Base-by-base conservation (phyloP, 2,329 filamentous ascomycete species). In the Cladosporium sp. region DNA sequence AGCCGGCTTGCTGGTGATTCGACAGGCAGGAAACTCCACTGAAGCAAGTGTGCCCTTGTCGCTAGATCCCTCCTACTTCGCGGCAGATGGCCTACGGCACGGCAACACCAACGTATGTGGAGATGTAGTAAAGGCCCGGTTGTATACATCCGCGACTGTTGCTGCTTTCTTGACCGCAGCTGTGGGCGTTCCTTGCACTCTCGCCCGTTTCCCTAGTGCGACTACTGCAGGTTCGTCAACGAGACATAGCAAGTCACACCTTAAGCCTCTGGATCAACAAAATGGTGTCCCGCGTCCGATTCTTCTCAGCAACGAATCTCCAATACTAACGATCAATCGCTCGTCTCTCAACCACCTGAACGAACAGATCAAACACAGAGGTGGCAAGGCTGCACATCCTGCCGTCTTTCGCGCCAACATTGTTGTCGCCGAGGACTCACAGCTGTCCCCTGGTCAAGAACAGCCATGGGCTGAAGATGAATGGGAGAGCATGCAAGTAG, bases 371-470 rank as follows among this genome's bases (percentile, higher is more conserved):
- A 84, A 80, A 62, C 77, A 79, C 4, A 82, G 80, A n/a, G 85
- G 85, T 23, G 86, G 87, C n/a, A 87, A 84, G 68, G 82, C 85
- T 0, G 88, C 93, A 3, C 83, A 87, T 26, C 85, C 90, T 3
- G 87, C 90, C 46, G 89, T 92, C 1, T 99, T 98, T 76, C 87
- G 95, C 58, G 93, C 92, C 31, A 99, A 99, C 72, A 88, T 99
- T 62, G 85, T 97, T 10, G 80, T 98, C 44, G 85, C 85, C 0
- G 81, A 85, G 68, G 79, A 80, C 68, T 78, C 72, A 33, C 71
- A 73, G 69, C 80, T 68, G 67, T 74, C 77, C 53, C 78, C 80
- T n/a, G 78, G 80, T 58, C 73, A 76, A 5, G 81, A 85, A 66
- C 77, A 84, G 29, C 83, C 92, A 0, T 98, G 95, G 76, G 84